phyloP scores from a whole-genome alignment of 2,329 filamentous ascomycete genomes.

The Gremmenia infestans region DNA sequence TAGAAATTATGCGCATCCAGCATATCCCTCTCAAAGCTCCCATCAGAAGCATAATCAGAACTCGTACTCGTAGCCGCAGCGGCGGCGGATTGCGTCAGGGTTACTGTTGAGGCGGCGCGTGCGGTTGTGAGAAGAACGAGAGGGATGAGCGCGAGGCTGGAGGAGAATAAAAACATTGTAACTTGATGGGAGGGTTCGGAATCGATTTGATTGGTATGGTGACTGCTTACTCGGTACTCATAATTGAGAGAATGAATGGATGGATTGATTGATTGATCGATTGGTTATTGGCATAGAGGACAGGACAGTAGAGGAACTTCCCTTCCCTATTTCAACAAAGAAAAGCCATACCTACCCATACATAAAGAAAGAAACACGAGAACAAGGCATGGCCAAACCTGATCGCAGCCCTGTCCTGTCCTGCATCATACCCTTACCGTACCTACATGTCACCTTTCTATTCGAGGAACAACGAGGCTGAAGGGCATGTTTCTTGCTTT shows the following conservation, averaged over 20 bases:
- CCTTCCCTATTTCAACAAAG: background rate
- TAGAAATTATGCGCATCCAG: slow-evolving; percentile 64
- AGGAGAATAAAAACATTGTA: background rate
- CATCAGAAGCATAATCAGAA: slow-evolving; percentile 38
- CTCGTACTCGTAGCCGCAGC: slow-evolving; percentile 8
- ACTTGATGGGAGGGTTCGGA: background rate
- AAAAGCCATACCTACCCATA: background rate
- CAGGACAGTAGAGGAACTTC: background rate
- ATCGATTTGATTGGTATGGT: too few relatives aligned
- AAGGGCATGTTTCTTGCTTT: slow-evolving; percentile 11
- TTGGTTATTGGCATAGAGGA: background rate
- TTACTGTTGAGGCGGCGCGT: slow-evolving; percentile 28
- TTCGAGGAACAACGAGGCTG: background rate
- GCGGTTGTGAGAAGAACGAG: slow-evolving; percentile 1
- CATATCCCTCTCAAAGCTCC: slow-evolving; percentile 45
- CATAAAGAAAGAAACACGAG: background rate
- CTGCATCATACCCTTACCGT: background rate
- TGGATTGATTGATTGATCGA: background rate
- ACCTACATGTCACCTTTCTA: background rate
- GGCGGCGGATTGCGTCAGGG: slow-evolving; percentile 36
- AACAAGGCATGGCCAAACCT: background rate
- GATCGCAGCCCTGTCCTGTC: background rate
- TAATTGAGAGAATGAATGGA: background rate
- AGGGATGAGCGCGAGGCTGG: background rate
- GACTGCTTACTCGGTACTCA: too few relatives aligned